These are phyloP conservation scores for Glycine soja DNA, from an alignment of 306 rosid species.

Conservation along the genomic window DNA sequence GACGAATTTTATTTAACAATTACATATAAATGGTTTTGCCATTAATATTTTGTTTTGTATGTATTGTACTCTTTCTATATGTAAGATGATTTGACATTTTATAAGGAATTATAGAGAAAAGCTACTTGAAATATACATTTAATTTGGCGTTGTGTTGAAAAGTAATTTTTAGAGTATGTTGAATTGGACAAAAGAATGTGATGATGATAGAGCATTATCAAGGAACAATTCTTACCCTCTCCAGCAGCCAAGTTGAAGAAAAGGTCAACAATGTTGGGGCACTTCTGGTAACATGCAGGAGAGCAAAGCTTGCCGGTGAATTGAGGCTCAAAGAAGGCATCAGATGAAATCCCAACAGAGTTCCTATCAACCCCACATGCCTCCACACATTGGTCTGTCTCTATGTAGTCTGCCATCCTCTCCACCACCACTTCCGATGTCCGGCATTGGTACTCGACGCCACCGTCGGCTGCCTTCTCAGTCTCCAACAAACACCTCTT, in stretches of 20 bases:
- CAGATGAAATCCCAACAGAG: slow-evolving; percentile 84
- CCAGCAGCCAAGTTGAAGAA: slow-evolving; percentile 82
- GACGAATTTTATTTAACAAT: no score
- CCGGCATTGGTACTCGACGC: slow-evolving; percentile 66
- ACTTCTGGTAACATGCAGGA: slow-evolving; percentile 66
- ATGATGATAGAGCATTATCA: background rate
- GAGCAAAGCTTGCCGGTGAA: slow-evolving; percentile 77
- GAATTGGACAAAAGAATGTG: background rate
- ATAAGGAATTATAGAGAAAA: background rate
- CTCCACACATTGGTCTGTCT: slow-evolving; percentile 66
- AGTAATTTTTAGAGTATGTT: background rate
- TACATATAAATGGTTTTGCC: background rate
- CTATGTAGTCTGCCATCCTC: slow-evolving; percentile 71
- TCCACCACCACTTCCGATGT: slow-evolving; percentile 82
- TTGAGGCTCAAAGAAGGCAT: slow-evolving; percentile 78
- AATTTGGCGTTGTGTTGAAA: no score
- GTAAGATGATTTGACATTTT: background rate
- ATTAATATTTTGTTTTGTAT: no score
- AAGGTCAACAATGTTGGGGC: slow-evolving; percentile 81
- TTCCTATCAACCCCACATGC: slow-evolving; percentile 80
- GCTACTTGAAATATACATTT: no score
- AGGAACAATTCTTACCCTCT: slow-evolving; percentile 61
- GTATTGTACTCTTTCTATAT: background rate
- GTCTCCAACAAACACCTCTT: slow-evolving; percentile 86
- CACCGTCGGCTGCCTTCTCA: slow-evolving; percentile 51